Percentiles rank a stretch among this genome's conserved stretches.
These are phyloP conservation scores for Juglanconis juglandina DNA, from an alignment of 2,329 filamentous ascomycete species.

Conservation along the genomic window DNA sequence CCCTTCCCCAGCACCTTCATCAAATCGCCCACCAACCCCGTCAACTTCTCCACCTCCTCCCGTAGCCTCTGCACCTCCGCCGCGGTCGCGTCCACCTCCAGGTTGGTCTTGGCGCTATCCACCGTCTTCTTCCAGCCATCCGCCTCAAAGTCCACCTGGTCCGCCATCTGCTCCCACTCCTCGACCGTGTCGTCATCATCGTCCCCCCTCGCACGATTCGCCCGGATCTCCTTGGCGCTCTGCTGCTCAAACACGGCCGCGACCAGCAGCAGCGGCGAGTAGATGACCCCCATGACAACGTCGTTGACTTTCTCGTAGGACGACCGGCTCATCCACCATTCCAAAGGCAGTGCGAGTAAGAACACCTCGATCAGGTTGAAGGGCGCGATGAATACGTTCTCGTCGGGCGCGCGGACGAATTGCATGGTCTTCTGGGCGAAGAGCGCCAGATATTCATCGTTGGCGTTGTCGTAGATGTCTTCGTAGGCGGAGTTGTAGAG, in stretches of 20 bases:
- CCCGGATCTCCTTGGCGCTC: constrained; percentile 62
- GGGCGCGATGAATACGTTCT: constrained; percentile 96
- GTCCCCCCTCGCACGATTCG: constrained; percentile 76
- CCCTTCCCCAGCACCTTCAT: constrained; percentile 20
- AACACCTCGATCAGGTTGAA: constrained; percentile 93
- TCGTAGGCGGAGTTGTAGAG: constrained; percentile 96
- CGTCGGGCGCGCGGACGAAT: constrained; percentile 92
- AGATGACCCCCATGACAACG: constrained; percentile 79
- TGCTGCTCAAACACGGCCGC: constrained; percentile 70
- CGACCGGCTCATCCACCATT: constrained; percentile 87
- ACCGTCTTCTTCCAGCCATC: constrained; percentile 86
- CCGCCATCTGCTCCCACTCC: constrained; percentile 85
- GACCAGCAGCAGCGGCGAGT: constrained; percentile 76
- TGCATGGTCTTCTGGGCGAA: constrained; percentile 95
- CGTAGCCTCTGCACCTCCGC: constrained; percentile 62
- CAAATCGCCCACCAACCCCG: constrained; percentile 39
- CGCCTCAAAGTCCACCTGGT: constrained; percentile 72
- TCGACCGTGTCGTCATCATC: constrained; percentile 84
- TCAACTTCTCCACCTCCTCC: constrained; percentile 56
- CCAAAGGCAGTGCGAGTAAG: constrained; percentile 72
- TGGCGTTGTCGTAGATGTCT: constrained; percentile 88
- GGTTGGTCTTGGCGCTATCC: constrained; percentile 70
- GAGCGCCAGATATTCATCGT: constrained; percentile 91
- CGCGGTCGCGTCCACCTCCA: constrained; percentile 75
- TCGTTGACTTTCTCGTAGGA: constrained; percentile 83